phyloP scores from a whole-genome alignment of 768 basidiomycete species.

The Steccherinum ochraceum region DNA sequence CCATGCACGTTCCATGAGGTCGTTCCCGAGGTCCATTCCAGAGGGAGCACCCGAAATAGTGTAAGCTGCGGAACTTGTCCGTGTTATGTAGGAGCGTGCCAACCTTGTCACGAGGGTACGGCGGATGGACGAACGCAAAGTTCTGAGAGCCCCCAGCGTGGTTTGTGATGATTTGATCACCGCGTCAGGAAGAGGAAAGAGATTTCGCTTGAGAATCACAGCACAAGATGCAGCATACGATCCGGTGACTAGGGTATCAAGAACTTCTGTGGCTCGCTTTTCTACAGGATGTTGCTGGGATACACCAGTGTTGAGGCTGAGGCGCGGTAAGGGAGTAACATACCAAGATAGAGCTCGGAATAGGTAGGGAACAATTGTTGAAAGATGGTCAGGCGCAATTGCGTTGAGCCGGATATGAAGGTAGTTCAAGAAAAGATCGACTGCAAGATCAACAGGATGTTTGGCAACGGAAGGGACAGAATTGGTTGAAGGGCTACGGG shows the following conservation, averaged over 20 bases:
- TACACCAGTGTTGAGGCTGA: conserved; percentile 44
- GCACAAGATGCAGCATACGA: conserved; percentile 63
- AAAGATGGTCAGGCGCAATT: conserved; percentile 48
- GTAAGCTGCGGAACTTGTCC: conserved; percentile 45
- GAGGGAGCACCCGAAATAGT: conserved; percentile 55
- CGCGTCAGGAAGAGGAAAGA: conserved; percentile 40
- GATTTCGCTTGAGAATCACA: conserved; percentile 50
- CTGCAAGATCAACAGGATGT: conserved; percentile 56
- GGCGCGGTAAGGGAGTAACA: conserved; percentile 58
- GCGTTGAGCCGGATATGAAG: conserved; percentile 55
- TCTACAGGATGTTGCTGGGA: conserved; percentile 32
- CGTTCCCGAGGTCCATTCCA: conserved; percentile 52
- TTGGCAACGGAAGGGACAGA: conserved; percentile 37
- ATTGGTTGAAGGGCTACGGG: conserved; percentile 56
- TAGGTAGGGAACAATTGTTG: conserved; percentile 60
- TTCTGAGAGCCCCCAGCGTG: conserved; percentile 33
- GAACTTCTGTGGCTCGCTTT: conserved; percentile 47
- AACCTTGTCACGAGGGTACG: conserved; percentile 54
- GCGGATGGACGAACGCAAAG: conserved; percentile 57
- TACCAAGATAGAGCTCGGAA: conserved; percentile 65
- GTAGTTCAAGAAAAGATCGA: conserved; percentile 57
- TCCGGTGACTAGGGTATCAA: conserved; percentile 54
- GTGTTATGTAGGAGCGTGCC: conserved; percentile 59
- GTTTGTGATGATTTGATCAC: conserved; percentile 17
- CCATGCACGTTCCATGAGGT: conserved; percentile 70